Conservation (phyloP, 352 stramenopile genomes). For the Globisporangium radiosum region DNA sequence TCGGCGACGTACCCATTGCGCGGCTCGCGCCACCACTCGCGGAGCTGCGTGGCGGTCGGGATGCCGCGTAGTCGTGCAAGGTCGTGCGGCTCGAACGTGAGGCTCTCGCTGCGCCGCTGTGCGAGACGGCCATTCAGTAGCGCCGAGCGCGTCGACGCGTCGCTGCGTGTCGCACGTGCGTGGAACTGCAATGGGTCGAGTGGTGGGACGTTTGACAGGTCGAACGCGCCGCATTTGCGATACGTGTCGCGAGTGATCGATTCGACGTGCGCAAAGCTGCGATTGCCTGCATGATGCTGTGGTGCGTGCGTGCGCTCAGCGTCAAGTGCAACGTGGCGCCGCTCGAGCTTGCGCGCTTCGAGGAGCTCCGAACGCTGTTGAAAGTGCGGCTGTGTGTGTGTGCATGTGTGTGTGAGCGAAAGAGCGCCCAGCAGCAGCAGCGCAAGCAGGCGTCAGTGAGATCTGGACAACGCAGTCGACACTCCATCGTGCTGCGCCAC, state of each 20-base stretch:
- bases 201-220: conserved; percentile 16
- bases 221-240: conserved; percentile 42
- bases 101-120: conserved; percentile 26
- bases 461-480: too few relatives aligned
- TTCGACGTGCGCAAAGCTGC: conserved; percentile 35
- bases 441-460: too few relatives aligned
- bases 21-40: conserved; percentile 48
- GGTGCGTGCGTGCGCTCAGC: not conserved
- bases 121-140: conserved; percentile 25
- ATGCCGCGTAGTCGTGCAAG: conserved; percentile 45
- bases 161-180: conserved; percentile 25
- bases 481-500: too few relatives aligned
- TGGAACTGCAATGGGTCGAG: conserved; percentile 28
- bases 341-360: conserved; percentile 33
- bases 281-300: conserved; percentile 7
- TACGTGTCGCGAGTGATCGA: conserved; percentile 43
- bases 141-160: conserved; percentile 28
- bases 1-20: conserved; percentile 53
- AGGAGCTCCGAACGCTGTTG: conserved; percentile 39
- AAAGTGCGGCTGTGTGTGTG: conserved; percentile 25
- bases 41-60: conserved; percentile 33
- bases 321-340: conserved; percentile 25
- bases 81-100: conserved; percentile 50
- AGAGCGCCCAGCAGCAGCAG: too few relatives aligned
- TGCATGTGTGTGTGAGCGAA: too few relatives aligned